Evolutionary conservation across 495 filamentous ascomycete genomes (phyloP).

Genomic region (Antarctomyces pellizariae): DNA sequence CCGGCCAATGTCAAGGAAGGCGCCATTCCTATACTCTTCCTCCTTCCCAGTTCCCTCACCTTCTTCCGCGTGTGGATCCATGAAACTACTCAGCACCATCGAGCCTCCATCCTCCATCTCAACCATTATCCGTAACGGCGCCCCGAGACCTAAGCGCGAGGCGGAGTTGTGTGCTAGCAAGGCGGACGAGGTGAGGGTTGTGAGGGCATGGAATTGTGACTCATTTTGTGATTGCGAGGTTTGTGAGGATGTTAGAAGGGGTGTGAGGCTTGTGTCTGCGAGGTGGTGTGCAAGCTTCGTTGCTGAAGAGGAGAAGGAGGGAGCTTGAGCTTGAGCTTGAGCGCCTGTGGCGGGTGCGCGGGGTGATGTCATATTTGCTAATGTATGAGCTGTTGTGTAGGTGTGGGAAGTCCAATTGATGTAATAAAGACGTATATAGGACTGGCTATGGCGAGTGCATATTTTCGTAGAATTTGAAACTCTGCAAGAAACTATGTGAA

Average conservation of each 20-base stretch:
- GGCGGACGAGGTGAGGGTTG: conserved; percentile 16
- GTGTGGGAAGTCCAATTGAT: too few relatives aligned
- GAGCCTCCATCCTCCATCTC: conserved; percentile 16
- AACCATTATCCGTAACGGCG: conserved; percentile 18
- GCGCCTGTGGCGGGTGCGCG: too few relatives aligned
- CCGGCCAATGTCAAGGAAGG: too few relatives aligned
- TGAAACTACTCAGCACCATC: conserved; percentile 13
- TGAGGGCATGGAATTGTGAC: conserved; percentile 14
- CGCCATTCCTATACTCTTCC: conserved; percentile 8
- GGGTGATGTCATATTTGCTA: too few relatives aligned
- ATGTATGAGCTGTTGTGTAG: too few relatives aligned
- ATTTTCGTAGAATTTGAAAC: too few relatives aligned
- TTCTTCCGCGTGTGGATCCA: conserved; percentile 5
- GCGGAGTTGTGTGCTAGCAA: conserved; percentile 18
- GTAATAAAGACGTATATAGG: too few relatives aligned
- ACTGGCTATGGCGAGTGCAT: too few relatives aligned
- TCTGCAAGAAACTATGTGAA: too few relatives aligned
- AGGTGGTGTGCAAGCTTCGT: too few relatives aligned
- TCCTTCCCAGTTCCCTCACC: background rate
- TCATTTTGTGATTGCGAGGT: conserved; percentile 6
- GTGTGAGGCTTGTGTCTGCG: conserved; percentile 1
- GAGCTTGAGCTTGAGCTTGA: conserved; percentile 16
- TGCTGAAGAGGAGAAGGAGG: conserved; percentile 5
- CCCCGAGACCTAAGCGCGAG: conserved; percentile 16
- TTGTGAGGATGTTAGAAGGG: conserved; percentile 1